phyloP scores from a whole-genome alignment of 345 rosid species.

The Laguncularia racemosa region DNA sequence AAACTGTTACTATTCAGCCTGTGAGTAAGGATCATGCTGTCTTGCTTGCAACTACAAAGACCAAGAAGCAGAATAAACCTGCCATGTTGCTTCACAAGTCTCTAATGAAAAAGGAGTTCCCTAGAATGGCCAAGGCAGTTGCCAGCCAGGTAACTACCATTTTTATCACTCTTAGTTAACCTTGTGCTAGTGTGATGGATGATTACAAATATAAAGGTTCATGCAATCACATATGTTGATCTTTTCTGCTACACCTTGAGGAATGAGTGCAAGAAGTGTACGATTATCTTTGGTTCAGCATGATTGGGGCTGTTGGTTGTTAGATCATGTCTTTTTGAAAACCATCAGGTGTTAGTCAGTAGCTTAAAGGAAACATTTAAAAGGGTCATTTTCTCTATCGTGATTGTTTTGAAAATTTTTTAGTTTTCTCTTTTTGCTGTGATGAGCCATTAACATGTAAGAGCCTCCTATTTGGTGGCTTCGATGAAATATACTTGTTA shows the following conservation, averaged over 20 bases:
- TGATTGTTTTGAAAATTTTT: neutral
- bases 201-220: neutral
- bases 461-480: conserved; percentile 25
- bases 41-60: conserved; percentile 67
- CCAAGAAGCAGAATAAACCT: conserved; percentile 59
- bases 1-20: conserved; percentile 68
- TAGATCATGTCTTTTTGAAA: too few species aligned
- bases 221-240: neutral
- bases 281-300: neutral
- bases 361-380: too few species aligned
- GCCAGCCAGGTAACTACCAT: conserved; percentile 37
- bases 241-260: neutral
- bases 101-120: conserved; percentile 54
- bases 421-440: conserved; percentile 13
- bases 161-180: neutral
- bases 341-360: too few species aligned
- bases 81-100: conserved; percentile 42
- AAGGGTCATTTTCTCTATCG: neutral
- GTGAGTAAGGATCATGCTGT: conserved; percentile 53
- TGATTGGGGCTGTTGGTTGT: too few species aligned
- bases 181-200: neutral
- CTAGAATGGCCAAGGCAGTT: conserved; percentile 53
- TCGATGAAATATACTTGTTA: conserved; percentile 41
- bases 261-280: neutral
- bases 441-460: conserved; percentile 53